Percentiles rank a stretch among this genome's conserved stretches.
phyloP scores from a whole-genome alignment of 2,329 filamentous ascomycete species.

The Ophiostoma sp. region DNA sequence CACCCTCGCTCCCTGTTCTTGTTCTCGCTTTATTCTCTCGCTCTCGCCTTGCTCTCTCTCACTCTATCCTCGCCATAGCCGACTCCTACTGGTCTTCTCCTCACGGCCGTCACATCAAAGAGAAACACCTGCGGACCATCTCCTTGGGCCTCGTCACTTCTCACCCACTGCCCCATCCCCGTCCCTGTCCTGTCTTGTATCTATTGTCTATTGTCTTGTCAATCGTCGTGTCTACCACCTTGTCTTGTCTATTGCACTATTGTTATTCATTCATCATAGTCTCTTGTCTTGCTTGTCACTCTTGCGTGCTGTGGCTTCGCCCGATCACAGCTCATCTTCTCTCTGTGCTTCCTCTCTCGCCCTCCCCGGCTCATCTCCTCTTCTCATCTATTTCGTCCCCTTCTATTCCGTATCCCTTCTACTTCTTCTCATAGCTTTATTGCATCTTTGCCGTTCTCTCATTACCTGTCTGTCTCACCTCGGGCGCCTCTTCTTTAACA shows the following conservation, averaged over 20 bases:
- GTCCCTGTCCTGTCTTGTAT: constrained; percentile 9
- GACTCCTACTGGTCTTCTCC: not conserved
- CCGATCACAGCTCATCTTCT: constrained; percentile 10
- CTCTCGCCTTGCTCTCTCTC: not conserved
- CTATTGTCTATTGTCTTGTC: not conserved
- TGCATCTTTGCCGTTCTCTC: not conserved
- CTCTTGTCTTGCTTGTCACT: constrained; percentile 4
- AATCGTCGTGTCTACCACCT: not conserved
- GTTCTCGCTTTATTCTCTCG: not conserved
- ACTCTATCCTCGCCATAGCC: not conserved
- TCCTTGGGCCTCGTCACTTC: not conserved
- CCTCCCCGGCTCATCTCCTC: not conserved
- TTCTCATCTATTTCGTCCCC: not conserved
- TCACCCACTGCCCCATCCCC: not conserved
- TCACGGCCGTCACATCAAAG: not conserved
- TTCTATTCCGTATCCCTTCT: not conserved
- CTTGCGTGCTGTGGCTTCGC: constrained; percentile 16
- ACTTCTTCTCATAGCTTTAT: not conserved
- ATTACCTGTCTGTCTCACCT: not conserved
- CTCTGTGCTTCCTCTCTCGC: not conserved
- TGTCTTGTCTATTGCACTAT: not conserved
- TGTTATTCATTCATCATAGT: too few species aligned
- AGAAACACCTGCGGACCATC: not conserved
- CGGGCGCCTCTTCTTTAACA: constrained; percentile 8
- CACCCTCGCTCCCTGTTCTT: not conserved